A percentile compares a stretch with the other conserved stretches of the same genome.
phyloP scores from a whole-genome alignment of 2,329 filamentous ascomycete species.

The Cladobotryum mycophilum region DNA sequence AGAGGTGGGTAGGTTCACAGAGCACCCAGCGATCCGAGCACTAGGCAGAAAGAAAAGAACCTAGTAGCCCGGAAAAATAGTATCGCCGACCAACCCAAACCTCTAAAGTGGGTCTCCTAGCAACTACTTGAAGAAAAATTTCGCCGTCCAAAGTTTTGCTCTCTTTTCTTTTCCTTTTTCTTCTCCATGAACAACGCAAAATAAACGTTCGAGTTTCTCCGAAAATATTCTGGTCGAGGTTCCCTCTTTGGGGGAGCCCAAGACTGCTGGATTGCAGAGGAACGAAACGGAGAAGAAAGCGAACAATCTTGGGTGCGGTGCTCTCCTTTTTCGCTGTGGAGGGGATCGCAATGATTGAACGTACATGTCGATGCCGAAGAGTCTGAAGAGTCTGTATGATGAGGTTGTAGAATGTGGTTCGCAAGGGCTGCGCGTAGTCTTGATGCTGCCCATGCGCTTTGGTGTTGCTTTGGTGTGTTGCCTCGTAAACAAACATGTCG shows the following conservation, averaged over 20 bases:
- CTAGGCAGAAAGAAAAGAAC: too few species aligned
- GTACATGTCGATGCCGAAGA: slow-evolving; percentile 33
- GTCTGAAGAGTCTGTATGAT: too few species aligned
- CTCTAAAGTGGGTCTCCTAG: not conserved
- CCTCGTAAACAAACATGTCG: too few species aligned
- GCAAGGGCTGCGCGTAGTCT: too few species aligned
- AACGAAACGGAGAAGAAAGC: slow-evolving; percentile 46
- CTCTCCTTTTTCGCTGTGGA: slow-evolving; percentile 41
- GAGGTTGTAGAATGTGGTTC: too few species aligned
- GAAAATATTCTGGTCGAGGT: slow-evolving; percentile 39
- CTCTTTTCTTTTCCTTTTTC: slow-evolving; percentile 22
- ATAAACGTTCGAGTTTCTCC: slow-evolving; percentile 37
- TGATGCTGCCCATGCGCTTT: too few species aligned
- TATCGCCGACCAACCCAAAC: not conserved
- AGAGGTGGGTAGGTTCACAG: too few species aligned
- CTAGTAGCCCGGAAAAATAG: not conserved
- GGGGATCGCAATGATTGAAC: slow-evolving; percentile 56
- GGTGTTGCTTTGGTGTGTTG: too few species aligned
- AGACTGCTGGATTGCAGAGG: slow-evolving; percentile 39
- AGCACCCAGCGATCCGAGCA: too few species aligned
- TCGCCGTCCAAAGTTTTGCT: slow-evolving; percentile 6
- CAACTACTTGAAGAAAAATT: slow-evolving; percentile 14
- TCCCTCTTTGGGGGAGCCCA: slow-evolving; percentile 37
- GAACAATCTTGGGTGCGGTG: slow-evolving; percentile 57
- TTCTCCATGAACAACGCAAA: slow-evolving; percentile 44